Evolutionary conservation across 140 eudicot species (phyloP).

Genomic region (Cichorium intybus): DNA sequence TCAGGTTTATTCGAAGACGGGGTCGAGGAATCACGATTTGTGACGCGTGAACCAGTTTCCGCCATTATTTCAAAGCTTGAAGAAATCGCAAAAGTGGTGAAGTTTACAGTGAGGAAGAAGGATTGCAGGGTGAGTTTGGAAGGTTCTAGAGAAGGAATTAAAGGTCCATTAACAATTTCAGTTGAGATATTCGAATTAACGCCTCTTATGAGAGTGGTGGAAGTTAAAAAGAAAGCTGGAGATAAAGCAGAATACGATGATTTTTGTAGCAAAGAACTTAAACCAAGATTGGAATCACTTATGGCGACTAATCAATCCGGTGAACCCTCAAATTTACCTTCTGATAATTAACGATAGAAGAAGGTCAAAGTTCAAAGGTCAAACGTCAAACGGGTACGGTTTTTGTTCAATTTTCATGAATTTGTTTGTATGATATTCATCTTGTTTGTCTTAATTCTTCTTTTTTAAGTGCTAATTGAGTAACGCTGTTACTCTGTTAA

Average conservation of each 20-base stretch:
- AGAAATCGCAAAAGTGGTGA: slow-evolving; percentile 45
- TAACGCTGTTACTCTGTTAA: neutral
- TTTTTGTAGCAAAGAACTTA: slow-evolving; percentile 53
- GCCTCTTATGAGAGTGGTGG: slow-evolving; percentile 61
- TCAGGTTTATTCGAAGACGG: slow-evolving; percentile 19
- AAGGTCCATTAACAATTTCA: slow-evolving; percentile 66
- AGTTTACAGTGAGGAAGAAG: slow-evolving; percentile 76
- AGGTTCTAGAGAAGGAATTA: slow-evolving; percentile 64
- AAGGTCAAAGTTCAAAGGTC: no score
- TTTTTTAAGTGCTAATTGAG: slow-evolving; percentile 14
- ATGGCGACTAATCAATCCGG: slow-evolving; percentile 29
- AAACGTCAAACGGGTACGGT: slow-evolving; percentile 20
- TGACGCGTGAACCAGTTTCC: slow-evolving; percentile 5
- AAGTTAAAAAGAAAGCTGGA: slow-evolving; percentile 76
- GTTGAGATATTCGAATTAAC: slow-evolving; percentile 84
- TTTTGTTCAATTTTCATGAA: slow-evolving; percentile 1
- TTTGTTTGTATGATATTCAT: slow-evolving; percentile 22
- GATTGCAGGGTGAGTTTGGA: slow-evolving; percentile 79
- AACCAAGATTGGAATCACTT: slow-evolving; percentile 61
- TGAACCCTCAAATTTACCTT: slow-evolving; percentile 49
- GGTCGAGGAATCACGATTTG: slow-evolving; percentile 14
- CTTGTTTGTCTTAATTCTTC: slow-evolving; percentile 4
- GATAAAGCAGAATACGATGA: slow-evolving; percentile 76
- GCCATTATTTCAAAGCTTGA: slow-evolving; percentile 19
- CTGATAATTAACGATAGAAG: slow-evolving; percentile 46